A percentile compares a stretch with the other conserved stretches of the same genome.
phyloP scores from a whole-genome alignment of 2,329 filamentous ascomycete species.

The Sporothrix mexicana region DNA sequence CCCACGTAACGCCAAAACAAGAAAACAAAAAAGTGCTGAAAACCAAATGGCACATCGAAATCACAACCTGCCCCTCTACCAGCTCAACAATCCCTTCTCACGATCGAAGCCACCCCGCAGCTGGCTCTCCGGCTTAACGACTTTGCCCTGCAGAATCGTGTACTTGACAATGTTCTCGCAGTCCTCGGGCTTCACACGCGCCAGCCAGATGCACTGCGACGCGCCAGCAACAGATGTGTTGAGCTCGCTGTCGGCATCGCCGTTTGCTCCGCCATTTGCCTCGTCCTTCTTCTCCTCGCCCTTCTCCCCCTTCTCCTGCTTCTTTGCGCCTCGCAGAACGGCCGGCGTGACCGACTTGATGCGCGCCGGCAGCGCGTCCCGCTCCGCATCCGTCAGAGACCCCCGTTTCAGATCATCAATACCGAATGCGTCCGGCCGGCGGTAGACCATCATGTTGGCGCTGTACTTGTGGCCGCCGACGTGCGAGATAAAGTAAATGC shows the following conservation, averaged over 20 bases:
- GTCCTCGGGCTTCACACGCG: slow-evolving; percentile 81
- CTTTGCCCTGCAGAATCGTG: slow-evolving; percentile 90
- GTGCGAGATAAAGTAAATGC: slow-evolving; percentile 95
- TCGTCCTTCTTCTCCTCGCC: slow-evolving; percentile 41
- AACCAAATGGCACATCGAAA: not conserved
- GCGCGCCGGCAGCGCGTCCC: slow-evolving; percentile 41
- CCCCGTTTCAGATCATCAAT: slow-evolving; percentile 53
- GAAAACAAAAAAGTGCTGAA: not conserved
- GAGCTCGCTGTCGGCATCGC: slow-evolving; percentile 40
- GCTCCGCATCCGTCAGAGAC: slow-evolving; percentile 47
- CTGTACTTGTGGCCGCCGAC: slow-evolving; percentile 96
- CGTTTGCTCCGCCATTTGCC: slow-evolving; percentile 45
- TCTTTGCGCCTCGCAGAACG: slow-evolving; percentile 41
- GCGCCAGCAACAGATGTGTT: slow-evolving; percentile 58
- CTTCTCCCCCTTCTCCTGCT: not conserved
- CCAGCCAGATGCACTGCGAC: slow-evolving; percentile 91
- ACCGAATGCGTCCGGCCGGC: slow-evolving; percentile 65
- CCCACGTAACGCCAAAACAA: slow-evolving; percentile 7
- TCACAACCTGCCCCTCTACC: slow-evolving; percentile 51
- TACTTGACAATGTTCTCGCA: slow-evolving; percentile 91
- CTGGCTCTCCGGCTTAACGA: slow-evolving; percentile 87
- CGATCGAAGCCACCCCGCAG: slow-evolving; percentile 91
- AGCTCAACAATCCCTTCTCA: slow-evolving; percentile 79
- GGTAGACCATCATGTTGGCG: slow-evolving; percentile 92
- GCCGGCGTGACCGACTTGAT: slow-evolving; percentile 41